Conservation (phyloP, 192 early-diverging fungal species). For the Linnemannia hyalina region DNA sequence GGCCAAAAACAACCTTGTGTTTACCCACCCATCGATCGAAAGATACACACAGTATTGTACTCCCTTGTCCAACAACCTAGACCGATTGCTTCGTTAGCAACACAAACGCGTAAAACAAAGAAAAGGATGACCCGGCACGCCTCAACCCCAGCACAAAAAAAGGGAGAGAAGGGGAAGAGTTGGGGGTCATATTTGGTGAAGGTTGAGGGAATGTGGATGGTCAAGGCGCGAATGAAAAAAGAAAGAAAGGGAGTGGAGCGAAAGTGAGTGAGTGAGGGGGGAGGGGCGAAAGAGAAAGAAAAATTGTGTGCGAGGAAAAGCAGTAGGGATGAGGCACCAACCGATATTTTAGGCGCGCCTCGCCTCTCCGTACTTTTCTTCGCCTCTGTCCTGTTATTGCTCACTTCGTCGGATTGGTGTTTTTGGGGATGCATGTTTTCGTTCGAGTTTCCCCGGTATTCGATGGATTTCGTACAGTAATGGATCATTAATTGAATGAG, state of each 20-base stretch:
- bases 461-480: slow-evolving; percentile 2
- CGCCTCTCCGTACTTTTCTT: background rate
- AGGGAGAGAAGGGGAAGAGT: background rate
- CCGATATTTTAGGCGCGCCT: background rate
- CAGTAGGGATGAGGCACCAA: too few relatives aligned
- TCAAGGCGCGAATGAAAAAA: background rate
- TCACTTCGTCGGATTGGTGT: background rate
- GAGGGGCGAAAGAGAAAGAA: too few relatives aligned
- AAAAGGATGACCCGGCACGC: background rate
- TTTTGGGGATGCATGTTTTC: background rate
- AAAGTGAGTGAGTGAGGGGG: background rate
- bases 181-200: background rate
- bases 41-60: too few relatives aligned
- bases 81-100: background rate
- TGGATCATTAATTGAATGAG: background rate
- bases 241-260: background rate
- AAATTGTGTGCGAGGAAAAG: too few relatives aligned
- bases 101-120: background rate
- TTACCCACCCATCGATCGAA: background rate
- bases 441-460: background rate
- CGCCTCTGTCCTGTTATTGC: background rate
- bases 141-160: background rate
- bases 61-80: background rate
- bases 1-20: background rate
- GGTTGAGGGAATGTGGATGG: background rate